Conservation (phyloP, 2,329 filamentous ascomycete genomes). For the Aquanectria penicillioides region DNA sequence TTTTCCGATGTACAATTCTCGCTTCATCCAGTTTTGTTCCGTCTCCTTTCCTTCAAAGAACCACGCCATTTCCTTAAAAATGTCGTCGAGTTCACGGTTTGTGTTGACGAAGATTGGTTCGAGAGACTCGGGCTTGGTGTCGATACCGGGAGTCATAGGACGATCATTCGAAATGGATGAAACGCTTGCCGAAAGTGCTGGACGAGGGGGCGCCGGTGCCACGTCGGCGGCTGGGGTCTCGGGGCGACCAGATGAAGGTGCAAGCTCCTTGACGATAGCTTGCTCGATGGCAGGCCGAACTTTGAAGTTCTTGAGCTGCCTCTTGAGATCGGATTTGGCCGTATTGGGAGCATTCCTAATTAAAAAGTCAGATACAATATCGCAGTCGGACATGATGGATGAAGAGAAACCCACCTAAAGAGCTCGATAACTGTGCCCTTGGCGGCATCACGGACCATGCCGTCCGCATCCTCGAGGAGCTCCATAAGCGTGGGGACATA, state of each 20-base stretch:
- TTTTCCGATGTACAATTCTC: slow-evolving; percentile 83
- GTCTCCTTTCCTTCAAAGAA: slow-evolving; percentile 89
- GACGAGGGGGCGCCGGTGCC: slow-evolving; percentile 51
- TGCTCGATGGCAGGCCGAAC: slow-evolving; percentile 87
- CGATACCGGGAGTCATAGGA: slow-evolving; percentile 69
- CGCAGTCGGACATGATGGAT: not conserved
- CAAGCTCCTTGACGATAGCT: slow-evolving; percentile 80
- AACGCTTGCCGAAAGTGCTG: slow-evolving; percentile 60
- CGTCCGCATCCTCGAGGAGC: slow-evolving; percentile 89
- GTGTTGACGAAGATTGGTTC: slow-evolving; percentile 88
- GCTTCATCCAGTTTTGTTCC: slow-evolving; percentile 89
- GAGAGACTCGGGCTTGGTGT: slow-evolving; percentile 73
- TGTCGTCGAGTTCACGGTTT: slow-evolving; percentile 86
- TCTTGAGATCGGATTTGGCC: slow-evolving; percentile 89
- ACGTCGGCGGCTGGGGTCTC: slow-evolving; percentile 52
- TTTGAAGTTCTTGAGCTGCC: slow-evolving; percentile 83
- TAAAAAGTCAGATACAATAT: slow-evolving; percentile 14
- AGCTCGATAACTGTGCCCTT: slow-evolving; percentile 87
- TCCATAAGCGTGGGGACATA: slow-evolving; percentile 88
- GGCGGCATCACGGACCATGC: slow-evolving; percentile 84
- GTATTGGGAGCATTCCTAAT: slow-evolving; percentile 78
- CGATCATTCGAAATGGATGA: slow-evolving; percentile 61
- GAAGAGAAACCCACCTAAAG: slow-evolving; percentile 70
- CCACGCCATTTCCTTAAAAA: slow-evolving; percentile 81
- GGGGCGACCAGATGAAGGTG: slow-evolving; percentile 58